Conservation (phyloP, 1,139 yeast species). For the Blastobotrys raffinosifermentans region DNA sequence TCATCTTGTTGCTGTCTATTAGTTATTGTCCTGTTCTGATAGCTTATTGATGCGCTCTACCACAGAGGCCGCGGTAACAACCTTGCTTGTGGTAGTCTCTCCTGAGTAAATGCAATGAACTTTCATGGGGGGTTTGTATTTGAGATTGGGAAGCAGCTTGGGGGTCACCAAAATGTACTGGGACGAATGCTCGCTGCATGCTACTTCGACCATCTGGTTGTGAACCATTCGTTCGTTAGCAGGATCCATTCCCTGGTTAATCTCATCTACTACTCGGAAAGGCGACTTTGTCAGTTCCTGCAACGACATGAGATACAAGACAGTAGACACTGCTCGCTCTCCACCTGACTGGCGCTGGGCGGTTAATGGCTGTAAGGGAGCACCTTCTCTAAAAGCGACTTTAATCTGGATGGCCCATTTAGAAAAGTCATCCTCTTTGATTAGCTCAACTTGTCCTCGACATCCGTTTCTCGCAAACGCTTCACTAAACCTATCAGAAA, state of each 20-base stretch:
- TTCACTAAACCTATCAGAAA: slow-evolving; percentile 57
- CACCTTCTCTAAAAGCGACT: slow-evolving; percentile 78
- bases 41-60: too few species aligned
- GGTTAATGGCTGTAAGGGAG: slow-evolving; percentile 64
- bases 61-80: too few species aligned
- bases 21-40: too few species aligned
- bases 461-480: slow-evolving; percentile 74
- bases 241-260: slow-evolving; percentile 98
- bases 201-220: slow-evolving; percentile 75
- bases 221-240: slow-evolving; percentile 86
- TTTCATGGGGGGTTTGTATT: slow-evolving; percentile 76
- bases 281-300: slow-evolving; percentile 92
- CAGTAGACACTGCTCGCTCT: slow-evolving; percentile 93
- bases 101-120: slow-evolving; percentile 85
- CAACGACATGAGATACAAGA: slow-evolving; percentile 80
- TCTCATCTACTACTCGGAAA: slow-evolving; percentile 93
- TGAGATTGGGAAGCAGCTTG: slow-evolving; percentile 70
- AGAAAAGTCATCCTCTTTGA: slow-evolving; percentile 45
- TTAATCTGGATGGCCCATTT: slow-evolving; percentile 82
- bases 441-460: slow-evolving; percentile 69
- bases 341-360: slow-evolving; percentile 96
- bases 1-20: too few species aligned
- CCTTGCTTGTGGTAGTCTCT: too few species aligned
- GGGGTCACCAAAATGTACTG: slow-evolving; percentile 95
- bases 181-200: slow-evolving; percentile 54